phyloP scores from a whole-genome alignment of 2,329 filamentous ascomycete genomes.

The Colletotrichum coccodes region DNA sequence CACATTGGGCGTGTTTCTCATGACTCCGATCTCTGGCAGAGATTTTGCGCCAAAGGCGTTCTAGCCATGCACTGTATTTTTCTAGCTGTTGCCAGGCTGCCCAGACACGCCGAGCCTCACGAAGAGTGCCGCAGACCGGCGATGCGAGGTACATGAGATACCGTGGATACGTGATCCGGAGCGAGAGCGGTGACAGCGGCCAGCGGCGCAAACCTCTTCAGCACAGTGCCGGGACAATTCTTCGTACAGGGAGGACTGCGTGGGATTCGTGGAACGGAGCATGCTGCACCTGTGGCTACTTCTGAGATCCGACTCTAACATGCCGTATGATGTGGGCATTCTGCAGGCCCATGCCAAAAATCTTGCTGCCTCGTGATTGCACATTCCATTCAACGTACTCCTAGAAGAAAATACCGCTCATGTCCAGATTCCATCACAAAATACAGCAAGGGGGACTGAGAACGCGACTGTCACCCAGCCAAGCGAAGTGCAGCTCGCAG shows the following conservation, averaged over 20 bases:
- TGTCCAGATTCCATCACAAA: not conserved
- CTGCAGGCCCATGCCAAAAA: not conserved
- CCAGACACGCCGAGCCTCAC: conserved; percentile 19
- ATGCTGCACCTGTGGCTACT: conserved; percentile 18
- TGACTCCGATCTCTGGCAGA: conserved; percentile 22
- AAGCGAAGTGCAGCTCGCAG: conserved; percentile 11
- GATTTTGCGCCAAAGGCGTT: conserved; percentile 24
- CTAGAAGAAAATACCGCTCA: conserved; percentile 21
- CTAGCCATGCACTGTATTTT: conserved; percentile 21
- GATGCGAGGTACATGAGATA: conserved; percentile 1
- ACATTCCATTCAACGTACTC: conserved; percentile 4
- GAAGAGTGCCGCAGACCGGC: not conserved
- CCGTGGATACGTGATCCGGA: not conserved
- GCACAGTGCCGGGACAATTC: conserved; percentile 4
- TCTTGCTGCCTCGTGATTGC: conserved; percentile 9
- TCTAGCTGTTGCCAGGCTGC: conserved; percentile 10
- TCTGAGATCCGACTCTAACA: not conserved
- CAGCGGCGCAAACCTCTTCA: not conserved
- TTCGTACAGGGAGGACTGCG: not conserved
- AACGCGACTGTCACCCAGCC: not conserved
- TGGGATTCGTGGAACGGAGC: not conserved
- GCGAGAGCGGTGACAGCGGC: conserved; percentile 10
- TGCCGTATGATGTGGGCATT: conserved; percentile 3
- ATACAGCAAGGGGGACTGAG: conserved; percentile 7
- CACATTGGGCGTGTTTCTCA: conserved; percentile 5